Evolutionary conservation across 345 rosid species (phyloP).

Genomic region (Anastatica hierochuntica): DNA sequence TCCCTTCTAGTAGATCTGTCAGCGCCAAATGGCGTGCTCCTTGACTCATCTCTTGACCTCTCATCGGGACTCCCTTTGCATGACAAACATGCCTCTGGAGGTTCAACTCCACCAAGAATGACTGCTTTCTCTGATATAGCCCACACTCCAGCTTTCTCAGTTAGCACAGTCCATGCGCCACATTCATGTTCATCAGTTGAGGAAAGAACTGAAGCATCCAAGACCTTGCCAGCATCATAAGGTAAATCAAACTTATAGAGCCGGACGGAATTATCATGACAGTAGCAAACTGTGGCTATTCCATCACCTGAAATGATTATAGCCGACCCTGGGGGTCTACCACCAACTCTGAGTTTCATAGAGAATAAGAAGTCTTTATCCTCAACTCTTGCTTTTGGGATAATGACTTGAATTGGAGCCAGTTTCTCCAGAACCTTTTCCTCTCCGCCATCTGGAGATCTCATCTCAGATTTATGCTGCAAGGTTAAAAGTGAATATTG

Average conservation of each 20-base stretch:
- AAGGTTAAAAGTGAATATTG: constrained; percentile 82
- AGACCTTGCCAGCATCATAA: constrained; percentile 89
- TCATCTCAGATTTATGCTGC: constrained; percentile 60
- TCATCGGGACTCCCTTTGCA: constrained; percentile 85
- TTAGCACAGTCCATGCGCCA: constrained; percentile 87
- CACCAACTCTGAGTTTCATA: constrained; percentile 81
- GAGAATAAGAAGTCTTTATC: constrained; percentile 81
- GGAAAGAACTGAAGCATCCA: constrained; percentile 87
- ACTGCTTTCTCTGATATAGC: constrained; percentile 91
- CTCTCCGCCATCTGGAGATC: constrained; percentile 27
- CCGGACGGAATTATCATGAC: constrained; percentile 49
- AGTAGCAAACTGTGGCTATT: constrained; percentile 81
- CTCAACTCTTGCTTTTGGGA: constrained; percentile 96
- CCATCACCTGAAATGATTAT: constrained; percentile 92
- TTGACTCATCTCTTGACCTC: constrained; percentile 60
- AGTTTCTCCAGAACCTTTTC: constrained; percentile 74
- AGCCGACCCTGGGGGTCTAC: constrained; percentile 78
- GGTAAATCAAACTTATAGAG: constrained; percentile 93
- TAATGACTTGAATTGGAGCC: constrained; percentile 82
- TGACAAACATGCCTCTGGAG: constrained; percentile 86
- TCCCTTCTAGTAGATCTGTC: constrained; percentile 55
- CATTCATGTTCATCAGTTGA: constrained; percentile 59
- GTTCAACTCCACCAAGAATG: constrained; percentile 83
- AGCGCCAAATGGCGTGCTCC: constrained; percentile 34
- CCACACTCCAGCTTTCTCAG: constrained; percentile 97